These are phyloP conservation scores for Botryococcus braunii DNA, from an alignment of 163 green algal species.

Conservation along the genomic window DNA sequence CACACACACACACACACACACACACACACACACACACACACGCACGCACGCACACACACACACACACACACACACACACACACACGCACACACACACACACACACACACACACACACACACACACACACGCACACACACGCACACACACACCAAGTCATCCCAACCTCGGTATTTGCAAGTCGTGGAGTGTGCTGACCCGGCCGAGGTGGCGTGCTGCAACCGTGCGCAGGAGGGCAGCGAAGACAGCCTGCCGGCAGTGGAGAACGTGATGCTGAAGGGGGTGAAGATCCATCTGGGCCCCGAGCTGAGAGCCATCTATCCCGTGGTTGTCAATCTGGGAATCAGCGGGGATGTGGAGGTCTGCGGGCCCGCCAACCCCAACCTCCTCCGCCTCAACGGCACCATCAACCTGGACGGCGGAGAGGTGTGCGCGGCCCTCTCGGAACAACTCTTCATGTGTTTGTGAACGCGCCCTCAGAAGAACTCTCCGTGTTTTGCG, in stretches of 20 bases:
- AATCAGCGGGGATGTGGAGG: conserved; percentile 60
- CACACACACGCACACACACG: no score
- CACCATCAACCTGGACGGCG: conserved; percentile 56
- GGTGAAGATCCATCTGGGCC: conserved; percentile 68
- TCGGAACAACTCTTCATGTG: no score
- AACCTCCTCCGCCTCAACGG: conserved; percentile 37
- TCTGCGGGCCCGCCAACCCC: conserved; percentile 60
- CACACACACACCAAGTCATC: no score
- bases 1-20: no score
- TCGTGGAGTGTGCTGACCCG: not conserved
- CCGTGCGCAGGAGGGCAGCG: conserved; percentile 12
- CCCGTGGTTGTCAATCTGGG: conserved; percentile 86
- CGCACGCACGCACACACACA: no score
- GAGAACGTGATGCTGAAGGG: conserved; percentile 34
- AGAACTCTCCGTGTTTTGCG: no score
- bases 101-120: no score
- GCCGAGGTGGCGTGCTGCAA: conserved; percentile 9
- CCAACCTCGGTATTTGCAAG: no score
- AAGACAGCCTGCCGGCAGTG: conserved; percentile 18
- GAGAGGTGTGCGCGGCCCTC: conserved; percentile 28
- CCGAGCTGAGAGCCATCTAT: conserved; percentile 81
- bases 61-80: no score
- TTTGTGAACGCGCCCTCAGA: no score
- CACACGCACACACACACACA: no score
- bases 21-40: no score